These are phyloP conservation scores for Cordyceps farinosa DNA, from an alignment of 2,329 filamentous ascomycete genomes.

Conservation along the genomic window DNA sequence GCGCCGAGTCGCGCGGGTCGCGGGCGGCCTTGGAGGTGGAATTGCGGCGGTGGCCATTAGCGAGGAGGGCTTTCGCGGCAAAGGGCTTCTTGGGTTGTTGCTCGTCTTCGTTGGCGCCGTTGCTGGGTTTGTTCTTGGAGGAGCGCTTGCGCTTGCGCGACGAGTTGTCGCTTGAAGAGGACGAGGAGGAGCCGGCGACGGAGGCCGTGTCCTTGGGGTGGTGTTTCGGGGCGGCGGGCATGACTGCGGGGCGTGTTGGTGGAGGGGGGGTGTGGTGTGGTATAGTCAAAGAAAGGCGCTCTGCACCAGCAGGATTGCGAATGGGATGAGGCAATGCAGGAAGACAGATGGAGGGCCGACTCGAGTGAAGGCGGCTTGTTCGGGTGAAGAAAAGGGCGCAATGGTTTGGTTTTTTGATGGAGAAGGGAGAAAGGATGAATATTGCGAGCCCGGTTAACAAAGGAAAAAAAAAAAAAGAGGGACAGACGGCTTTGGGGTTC, in stretches of 20 bases:
- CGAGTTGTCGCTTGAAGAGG: conserved; percentile 30
- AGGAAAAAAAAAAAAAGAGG: conserved; percentile 8
- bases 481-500: background rate
- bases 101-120: conserved; percentile 21
- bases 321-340: background rate
- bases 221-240: conserved; percentile 10
- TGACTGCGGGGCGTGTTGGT: conserved; percentile 5
- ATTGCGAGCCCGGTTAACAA: background rate
- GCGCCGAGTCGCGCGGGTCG: conserved; percentile 55
- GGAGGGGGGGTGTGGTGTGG: background rate
- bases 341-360: too few relatives aligned
- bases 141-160: conserved; percentile 26
- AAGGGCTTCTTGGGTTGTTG: conserved; percentile 17
- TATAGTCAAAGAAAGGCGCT: too few relatives aligned
- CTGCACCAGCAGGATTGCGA: too few relatives aligned
- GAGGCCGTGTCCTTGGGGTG: conserved; percentile 25
- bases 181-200: conserved; percentile 28
- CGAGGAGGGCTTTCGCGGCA: conserved; percentile 31
- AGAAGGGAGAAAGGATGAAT: conserved; percentile 14
- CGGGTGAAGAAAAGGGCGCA: background rate
- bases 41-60: conserved; percentile 40
- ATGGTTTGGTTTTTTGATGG: background rate
- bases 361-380: background rate
- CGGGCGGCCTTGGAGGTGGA: conserved; percentile 60
- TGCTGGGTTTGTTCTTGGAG: conserved; percentile 24